Conservation (phyloP, 768 basidiomycete species). For the Mrakia frigida region DNA sequence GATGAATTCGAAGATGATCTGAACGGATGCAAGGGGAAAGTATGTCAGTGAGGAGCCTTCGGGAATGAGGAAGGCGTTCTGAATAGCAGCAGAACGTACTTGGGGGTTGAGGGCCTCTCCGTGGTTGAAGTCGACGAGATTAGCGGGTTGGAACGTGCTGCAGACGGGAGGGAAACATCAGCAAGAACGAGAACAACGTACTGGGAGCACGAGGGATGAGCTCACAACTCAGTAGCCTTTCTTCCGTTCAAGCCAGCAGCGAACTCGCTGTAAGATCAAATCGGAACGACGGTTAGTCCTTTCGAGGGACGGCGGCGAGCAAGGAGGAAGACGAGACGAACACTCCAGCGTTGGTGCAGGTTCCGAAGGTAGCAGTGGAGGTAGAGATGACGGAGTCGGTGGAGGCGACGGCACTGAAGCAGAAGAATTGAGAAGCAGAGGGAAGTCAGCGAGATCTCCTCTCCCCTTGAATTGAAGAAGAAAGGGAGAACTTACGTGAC, state of each 20-base stretch:
- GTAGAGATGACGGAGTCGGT: not conserved
- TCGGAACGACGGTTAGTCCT: not conserved
- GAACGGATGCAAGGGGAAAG: not conserved
- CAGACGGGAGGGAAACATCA: not conserved
- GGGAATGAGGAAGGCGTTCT: not conserved
- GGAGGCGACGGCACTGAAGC: not conserved
- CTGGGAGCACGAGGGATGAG: not conserved
- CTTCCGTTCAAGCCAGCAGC: not conserved
- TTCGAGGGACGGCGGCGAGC: not conserved
- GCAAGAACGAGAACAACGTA: not conserved
- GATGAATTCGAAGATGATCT: not conserved
- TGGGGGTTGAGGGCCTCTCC: constrained; percentile 37
- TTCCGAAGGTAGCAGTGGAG: not conserved
- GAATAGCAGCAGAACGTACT: no score
- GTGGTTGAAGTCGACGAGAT: constrained; percentile 36
- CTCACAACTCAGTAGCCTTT: not conserved
- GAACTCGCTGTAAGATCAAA: not conserved
- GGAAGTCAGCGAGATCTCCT: not conserved
- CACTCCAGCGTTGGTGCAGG: constrained; percentile 12
- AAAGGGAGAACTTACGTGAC: not conserved
- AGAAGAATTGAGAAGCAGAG: not conserved
- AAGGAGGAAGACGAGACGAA: constrained; percentile 10
- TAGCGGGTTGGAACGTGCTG: constrained; percentile 35
- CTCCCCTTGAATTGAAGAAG: not conserved
- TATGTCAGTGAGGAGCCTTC: not conserved